Evolutionary conservation across 345 rosid genomes (phyloP), one percentile per base, ranked within the genome.

Genomic region (Citrus trifoliata): DNA sequence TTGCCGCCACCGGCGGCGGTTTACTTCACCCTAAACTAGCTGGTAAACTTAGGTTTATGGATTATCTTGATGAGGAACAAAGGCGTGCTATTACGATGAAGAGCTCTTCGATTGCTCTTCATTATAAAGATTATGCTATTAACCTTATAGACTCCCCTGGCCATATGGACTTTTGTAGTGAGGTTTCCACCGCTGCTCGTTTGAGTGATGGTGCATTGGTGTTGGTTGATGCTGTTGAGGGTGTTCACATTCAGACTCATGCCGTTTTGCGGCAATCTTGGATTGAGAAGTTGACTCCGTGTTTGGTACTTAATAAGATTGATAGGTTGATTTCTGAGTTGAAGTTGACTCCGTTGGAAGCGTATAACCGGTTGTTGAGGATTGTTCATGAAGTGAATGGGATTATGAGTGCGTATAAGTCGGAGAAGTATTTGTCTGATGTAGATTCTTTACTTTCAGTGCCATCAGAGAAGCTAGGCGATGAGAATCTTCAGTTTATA

Each of bases 31-130:
- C 92, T 4, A 94, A 93, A 67, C 78, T 93, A 25, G 99, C 99
- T 0, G 99, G 97, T 19, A 94, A 87, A 81, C 88, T 91, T 71
- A 87, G 97, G 86, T 91, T 78, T 67, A 91, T 96, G 99, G 98
- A 94, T 84, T 96, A 83, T 82, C 91, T 96, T 2, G 98, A 94
- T 62, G 99, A 96, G 87, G 98, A 96, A 79, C 98, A 94, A 73
- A 84, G 97, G 85, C 90, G 98, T n/a, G 98, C 99, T 0, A 95
- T 95, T 25, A 96, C 98, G 0, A 96, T 94, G 99, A 96, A 94
- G 88, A 96, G 99, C 83, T 95, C 97, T 32, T 93, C 99, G 0
- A 92, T 93, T 53, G 87, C 88, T 80, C 93, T 96, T 46, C 78
- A 67, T 0, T 94, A 84, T 51, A 87, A 86, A 10, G 93, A 87